Evolutionary conservation across 768 basidiomycete genomes (phyloP).

Genomic region (Tubosaeta brunneosetosa): DNA sequence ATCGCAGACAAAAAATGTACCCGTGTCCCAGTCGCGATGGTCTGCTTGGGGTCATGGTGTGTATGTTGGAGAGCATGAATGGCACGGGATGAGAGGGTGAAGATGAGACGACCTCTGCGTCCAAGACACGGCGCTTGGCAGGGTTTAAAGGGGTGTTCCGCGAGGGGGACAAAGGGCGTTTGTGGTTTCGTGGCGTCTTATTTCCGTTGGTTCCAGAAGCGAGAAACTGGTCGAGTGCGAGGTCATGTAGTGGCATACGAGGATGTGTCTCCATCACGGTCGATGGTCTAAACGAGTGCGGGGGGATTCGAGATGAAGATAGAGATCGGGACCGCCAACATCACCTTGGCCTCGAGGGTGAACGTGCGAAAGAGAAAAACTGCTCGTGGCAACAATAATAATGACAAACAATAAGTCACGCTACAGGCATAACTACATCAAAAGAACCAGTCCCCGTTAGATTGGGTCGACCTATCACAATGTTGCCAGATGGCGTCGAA

Average conservation of each 20-base stretch:
- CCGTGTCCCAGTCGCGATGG: conserved; percentile 30
- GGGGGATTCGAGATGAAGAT: conserved; percentile 10
- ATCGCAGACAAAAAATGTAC: conserved; percentile 22
- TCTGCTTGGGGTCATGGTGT: conserved; percentile 27
- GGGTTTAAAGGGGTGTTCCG: conserved; percentile 49
- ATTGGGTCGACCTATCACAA: conserved; percentile 85
- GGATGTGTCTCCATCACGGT: conserved; percentile 24
- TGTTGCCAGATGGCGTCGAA: conserved; percentile 82
- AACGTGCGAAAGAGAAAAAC: conserved; percentile 9
- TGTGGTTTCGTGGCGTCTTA: conserved; percentile 36
- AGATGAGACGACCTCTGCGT: conserved; percentile 42
- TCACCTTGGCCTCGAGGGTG: conserved; percentile 21
- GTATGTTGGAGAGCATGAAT: conserved; percentile 25
- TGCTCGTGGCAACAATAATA: conserved; percentile 18
- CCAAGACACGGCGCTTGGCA: conserved; percentile 63
- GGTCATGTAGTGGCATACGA: conserved; percentile 53
- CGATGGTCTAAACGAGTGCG: neutral
- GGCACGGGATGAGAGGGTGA: conserved; percentile 19
- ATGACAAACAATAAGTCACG: conserved; percentile 18
- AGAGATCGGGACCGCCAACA: conserved; percentile 23
- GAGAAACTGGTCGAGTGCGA: conserved; percentile 55
- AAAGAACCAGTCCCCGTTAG: conserved; percentile 94
- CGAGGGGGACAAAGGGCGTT: conserved; percentile 61
- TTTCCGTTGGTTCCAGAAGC: conserved; percentile 24
- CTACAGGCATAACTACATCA: conserved; percentile 65